Percentiles rank a stretch among this genome's conserved stretches.
Evolutionary conservation across 108 stramenopile genomes (phyloP).

Genomic region (Skeletonema costatum): DNA sequence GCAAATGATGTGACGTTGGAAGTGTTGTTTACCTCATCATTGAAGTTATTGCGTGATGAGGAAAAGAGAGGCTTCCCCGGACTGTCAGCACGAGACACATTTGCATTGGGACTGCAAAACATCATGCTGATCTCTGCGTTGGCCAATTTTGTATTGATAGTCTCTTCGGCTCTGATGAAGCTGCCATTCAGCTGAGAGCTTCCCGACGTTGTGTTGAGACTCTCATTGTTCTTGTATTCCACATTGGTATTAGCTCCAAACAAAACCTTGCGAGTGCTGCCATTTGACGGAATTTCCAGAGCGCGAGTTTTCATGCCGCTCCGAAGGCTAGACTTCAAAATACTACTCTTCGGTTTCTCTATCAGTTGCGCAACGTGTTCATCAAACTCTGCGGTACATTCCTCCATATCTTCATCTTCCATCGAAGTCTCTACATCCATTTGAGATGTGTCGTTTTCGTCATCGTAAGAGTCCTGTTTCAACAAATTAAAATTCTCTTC

Average conservation of each 20-base stretch:
- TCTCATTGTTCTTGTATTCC: slow-evolving; percentile 35
- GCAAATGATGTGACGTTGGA: slow-evolving; percentile 7
- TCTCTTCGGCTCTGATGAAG: slow-evolving; percentile 63
- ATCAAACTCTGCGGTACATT: background rate
- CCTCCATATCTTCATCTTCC: slow-evolving; percentile 37
- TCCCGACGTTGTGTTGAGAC: slow-evolving; percentile 57
- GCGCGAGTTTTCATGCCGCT: background rate
- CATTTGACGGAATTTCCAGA: background rate
- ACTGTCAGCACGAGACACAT: slow-evolving; percentile 21
- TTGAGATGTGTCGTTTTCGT: slow-evolving; percentile 38
- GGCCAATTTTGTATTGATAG: slow-evolving; percentile 84
- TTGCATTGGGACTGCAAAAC: slow-evolving; percentile 79
- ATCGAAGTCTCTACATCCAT: slow-evolving; percentile 67
- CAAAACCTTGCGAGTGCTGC: slow-evolving; percentile 34
- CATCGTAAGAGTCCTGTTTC: slow-evolving; percentile 15
- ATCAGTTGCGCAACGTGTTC: slow-evolving; percentile 2
- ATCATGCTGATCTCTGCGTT: slow-evolving; percentile 86
- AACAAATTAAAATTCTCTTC: slow-evolving; percentile 63
- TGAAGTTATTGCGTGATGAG: slow-evolving; percentile 1
- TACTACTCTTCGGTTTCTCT: slow-evolving; percentile 7
- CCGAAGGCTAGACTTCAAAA: slow-evolving; percentile 22
- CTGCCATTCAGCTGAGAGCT: slow-evolving; percentile 73
- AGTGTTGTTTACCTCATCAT: background rate
- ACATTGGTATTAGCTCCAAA: slow-evolving; percentile 48
- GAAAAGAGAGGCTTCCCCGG: slow-evolving; percentile 18